Conservation (phyloP, 2,329 filamentous ascomycete genomes). For the Ascochyta lentis region DNA sequence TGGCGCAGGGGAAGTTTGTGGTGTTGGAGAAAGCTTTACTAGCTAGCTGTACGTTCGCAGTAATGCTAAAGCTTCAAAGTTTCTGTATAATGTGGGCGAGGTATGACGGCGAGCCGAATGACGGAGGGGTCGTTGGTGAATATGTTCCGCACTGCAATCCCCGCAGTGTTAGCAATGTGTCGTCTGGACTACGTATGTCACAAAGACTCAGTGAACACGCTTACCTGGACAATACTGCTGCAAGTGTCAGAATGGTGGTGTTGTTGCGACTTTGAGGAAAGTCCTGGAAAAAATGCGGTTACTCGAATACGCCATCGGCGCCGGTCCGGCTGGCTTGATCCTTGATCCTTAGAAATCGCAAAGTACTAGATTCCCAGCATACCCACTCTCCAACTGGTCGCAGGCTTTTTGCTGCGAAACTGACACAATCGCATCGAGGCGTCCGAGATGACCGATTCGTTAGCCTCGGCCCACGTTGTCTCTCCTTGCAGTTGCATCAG, state of each 20-base stretch:
- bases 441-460: conserved; percentile 18
- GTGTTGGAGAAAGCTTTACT: neutral
- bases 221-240: conserved; percentile 10
- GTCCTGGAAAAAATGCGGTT: conserved; percentile 19
- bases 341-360: conserved; percentile 19
- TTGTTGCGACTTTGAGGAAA: conserved; percentile 16
- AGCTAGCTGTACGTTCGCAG: conserved; percentile 16
- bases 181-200: neutral
- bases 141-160: conserved; percentile 7
- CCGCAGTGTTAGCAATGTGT: conserved; percentile 1
- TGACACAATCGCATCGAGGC: conserved; percentile 19
- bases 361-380: conserved; percentile 19
- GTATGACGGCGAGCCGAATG: conserved; percentile 15
- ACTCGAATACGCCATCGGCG: conserved; percentile 30
- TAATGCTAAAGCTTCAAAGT: conserved; percentile 31
- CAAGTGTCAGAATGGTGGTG: conserved; percentile 17
- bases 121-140: conserved; percentile 11
- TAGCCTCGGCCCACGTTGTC: conserved; percentile 16
- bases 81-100: conserved; percentile 5
- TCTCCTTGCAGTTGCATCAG: neutral
- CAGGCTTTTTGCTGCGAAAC: conserved; percentile 11
- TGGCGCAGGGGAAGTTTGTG: conserved; percentile 15
- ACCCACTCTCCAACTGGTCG: conserved; percentile 12
- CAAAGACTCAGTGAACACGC: neutral
- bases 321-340: conserved; percentile 29